Base-by-base conservation (phyloP, 2,329 filamentous ascomycete genomes). In the Orbilia brochopaga region DNA sequence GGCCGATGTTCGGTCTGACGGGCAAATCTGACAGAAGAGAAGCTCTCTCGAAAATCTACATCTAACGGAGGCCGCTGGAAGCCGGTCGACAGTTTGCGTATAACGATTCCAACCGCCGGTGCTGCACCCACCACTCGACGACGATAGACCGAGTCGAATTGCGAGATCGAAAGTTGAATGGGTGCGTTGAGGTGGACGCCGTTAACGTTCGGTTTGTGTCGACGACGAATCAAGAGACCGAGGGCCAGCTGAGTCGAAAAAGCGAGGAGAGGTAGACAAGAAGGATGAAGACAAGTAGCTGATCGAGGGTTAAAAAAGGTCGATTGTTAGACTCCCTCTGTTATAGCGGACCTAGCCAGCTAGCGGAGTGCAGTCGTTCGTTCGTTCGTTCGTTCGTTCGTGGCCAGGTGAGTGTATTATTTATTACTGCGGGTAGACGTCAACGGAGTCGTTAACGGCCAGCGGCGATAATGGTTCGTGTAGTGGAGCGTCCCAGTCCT, bases 1-100 rank as follows among this genome's bases (percentile, higher is more conserved):
- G 37, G 48, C 11, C 35, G 48, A 54, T 51, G 46, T 65, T 58
- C 44, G 35, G 53, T 69, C 42, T 57, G 48, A 52, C 44, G 30
- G 55, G 21, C n/a, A n/a, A n/a, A 52, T 56, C 52, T 48, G 19
- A 48, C 15, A 48, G 44, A 32, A n/a, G 7, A 2, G n/a, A 8
- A 48, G 44, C 44, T 19, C n/a, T 21, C 44, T n/a, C n/a, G n/a
- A n/a, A 40, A 50, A 58, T 50, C 61, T 70, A 63, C 66, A 70
- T 70, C 59, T 64, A 70, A 54, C 51, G 37, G 27, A 54, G 21
- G 53, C 35, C 17, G 53, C 2, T 23, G 19, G 32, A 13, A 17
- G 37, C 19, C 15, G 51, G 30, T 55, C 35, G 65, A 53, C 46
- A 44, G 40, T 58, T n/a, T 48, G 44, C n/a, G 44, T 48, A 13